Evolutionary conservation across 257 asterid species (phyloP), one percentile per base, ranked within the genome.

Genomic region (Hygrophila difformis): DNA sequence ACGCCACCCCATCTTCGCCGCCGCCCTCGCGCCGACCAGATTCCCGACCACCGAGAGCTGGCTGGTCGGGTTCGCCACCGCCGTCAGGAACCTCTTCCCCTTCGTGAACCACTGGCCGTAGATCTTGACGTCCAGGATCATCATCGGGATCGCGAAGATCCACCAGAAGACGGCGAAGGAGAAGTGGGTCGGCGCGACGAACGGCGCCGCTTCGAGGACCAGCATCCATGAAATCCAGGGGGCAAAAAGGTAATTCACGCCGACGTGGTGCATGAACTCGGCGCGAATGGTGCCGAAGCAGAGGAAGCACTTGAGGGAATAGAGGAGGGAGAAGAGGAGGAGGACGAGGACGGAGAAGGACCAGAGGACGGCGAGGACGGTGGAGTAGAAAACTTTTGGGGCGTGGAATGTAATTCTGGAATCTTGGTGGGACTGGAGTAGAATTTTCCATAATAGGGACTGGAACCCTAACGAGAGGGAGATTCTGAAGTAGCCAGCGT

Each of bases 211-310:
- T 50, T 82, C 82, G 7, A 82, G 77, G 4, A 82, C 7, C 0
- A 78, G 49, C 0, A 82, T 78, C 93, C 93, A 82, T 0, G 88
- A 82, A 2, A 82, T 78, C 85, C 85, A 82, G 0, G 88, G 88
- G 52, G 85, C 85, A 36, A 74, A 81, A 0, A 81, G 72, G 61
- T 81, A 82, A 44, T 82, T 82, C 0, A 78, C 89, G 1, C 88
- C 93, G 3, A 82, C 63, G 15, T 65, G 85, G 68, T 75, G 76
- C 50, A 46, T 52, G 64, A 82, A 82, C 47, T 82, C 89, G 0
- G 51, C 62, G 13, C 63, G 67, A 2, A 82, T 66, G 57, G 51
- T 44, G 26, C 23, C 19, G 53, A 82, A 78, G 3, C 56, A 57
- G 34, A 75, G 56, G 17, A 73, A 5, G 71, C 93, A 82, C 22